Base-by-base conservation (phyloP, 768 basidiomycete species). In the Tricholoma sp. region DNA sequence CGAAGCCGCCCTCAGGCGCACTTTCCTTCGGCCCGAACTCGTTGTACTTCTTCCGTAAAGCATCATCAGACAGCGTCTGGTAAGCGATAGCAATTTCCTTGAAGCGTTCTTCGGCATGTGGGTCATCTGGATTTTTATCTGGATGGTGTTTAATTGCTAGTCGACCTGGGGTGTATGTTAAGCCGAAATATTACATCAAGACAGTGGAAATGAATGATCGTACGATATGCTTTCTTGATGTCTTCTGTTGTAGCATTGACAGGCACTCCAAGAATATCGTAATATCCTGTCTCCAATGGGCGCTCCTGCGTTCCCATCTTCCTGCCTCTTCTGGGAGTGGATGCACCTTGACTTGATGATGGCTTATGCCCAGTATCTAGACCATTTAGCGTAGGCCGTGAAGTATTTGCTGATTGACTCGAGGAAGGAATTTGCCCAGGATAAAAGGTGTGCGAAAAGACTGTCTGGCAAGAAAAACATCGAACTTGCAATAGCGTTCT, bases 121-220 rank as follows among this genome's bases (percentile, higher is more conserved):
- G 92, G 69, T 94, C 92, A 64, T 89, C 84, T 0, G 84, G 91
- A 66, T 95, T 94, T 78, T 94, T 94, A 80, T 94, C 92, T 0
- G 92, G 92, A 68, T 94, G 92, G 64, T 88, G 85, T 70, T 93
- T 93, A 72, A 96, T 94, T 2, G 93, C 93, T 51, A 92, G 77
- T 6, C 88, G 82, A 44, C 89, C 88, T 91, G 54, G 24, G 44
- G 50, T 12, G 44, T 28, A 32, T 20, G 36, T 36, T 50, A 44
- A 54, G 37, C 24, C 50, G n/a, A 54, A 8, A 20, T 24, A 39
- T 42, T 45, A 34, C 45, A 37, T 59, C 36, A 53, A 39, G 44
- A 36, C 17, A 11, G 44, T 8, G 17, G 29, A 42, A 29, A 53
- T n/a, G 28, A 20, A 53, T 39, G 18, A 55, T 75, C 82, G 58